These are phyloP conservation scores for Terfezia boudieri DNA, from an alignment of 495 filamentous ascomycete genomes.

Conservation along the genomic window DNA sequence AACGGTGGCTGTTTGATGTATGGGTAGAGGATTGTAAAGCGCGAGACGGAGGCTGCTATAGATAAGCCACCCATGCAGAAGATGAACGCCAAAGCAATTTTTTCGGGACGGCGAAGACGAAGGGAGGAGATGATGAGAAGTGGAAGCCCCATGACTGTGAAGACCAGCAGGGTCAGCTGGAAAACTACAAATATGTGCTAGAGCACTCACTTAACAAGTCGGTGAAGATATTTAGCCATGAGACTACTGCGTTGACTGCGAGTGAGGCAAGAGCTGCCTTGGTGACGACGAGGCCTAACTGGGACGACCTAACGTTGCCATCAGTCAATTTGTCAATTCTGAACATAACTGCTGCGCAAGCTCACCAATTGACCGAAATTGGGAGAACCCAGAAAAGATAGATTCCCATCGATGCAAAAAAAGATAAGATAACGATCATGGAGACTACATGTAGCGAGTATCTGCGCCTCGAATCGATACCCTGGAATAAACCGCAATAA, in stretches of 20 bases:
- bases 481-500: neutral
- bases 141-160: conserved; percentile 1
- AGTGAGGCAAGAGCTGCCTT: neutral
- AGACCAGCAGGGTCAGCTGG: neutral
- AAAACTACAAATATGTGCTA: neutral
- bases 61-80: conserved; percentile 3
- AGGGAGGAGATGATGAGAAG: conserved; percentile 4
- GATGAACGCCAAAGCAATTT: neutral
- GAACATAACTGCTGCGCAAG: neutral
- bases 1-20: conserved; percentile 1
- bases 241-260: neutral
- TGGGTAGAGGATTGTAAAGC: conserved; percentile 1
- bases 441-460: neutral
- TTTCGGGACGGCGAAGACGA: conserved; percentile 1
- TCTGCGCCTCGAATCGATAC: neutral
- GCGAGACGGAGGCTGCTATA: neutral
- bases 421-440: neutral
- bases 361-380: conserved; percentile 4
- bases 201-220: conserved; percentile 1
- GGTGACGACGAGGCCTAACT: neutral
- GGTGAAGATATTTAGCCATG: conserved; percentile 1
- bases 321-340: neutral
- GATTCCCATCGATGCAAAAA: neutral
- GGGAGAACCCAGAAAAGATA: conserved; percentile 1
- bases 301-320: neutral